Base-by-base conservation (phyloP, 2,329 filamentous ascomycete species). In the Eutypa lata region DNA sequence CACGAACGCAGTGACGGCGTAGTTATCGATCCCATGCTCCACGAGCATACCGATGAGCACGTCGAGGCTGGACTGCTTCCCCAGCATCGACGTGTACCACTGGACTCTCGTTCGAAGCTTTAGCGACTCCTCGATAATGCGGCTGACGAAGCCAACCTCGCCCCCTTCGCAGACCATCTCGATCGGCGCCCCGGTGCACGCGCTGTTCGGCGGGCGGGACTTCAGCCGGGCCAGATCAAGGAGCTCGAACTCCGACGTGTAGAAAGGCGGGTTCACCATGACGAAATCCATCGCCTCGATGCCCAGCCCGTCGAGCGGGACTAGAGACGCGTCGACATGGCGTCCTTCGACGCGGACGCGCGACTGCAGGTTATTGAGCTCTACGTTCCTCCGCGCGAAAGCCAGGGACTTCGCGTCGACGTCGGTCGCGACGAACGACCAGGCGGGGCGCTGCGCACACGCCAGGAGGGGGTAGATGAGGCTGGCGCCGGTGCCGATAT, bases 191-290 rank as follows among this genome's bases (percentile, higher is more conserved):
- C 93, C 94, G 0, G 92, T 96, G 65, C 84, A 84, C 47, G 88
- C 85, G 0, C 89, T 88, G 52, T 82, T 82, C 0, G 92, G 88
- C 0, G 84, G 84, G 0, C 79, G 77, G 3, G 78, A 71, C 68
- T 97, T 96, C 37, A 78, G 71, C 16, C 76, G 69, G 0, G 89
- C 87, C 1, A 87, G 87, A 3, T 75, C 72, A 3, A 79, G 60
- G 70, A 97, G 82, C 48, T 95, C 91, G 5, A 78, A 71, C 3
- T 80, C 73, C 0, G 89, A 91, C n/a, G 77, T 71, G 74, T 97
- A 97, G 73, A 99, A 99, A 0, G 94, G 94, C 0, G 94, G 94
- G 61, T 99, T 99, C 58, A 88, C 93, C 85, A 97, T 95, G 53
- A 83, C 85, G 67, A 97, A 97, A 66, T 93, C 87, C 43, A 96